phyloP scores from a whole-genome alignment of 2,329 filamentous ascomycete species.

The Diplocarpon rosae region DNA sequence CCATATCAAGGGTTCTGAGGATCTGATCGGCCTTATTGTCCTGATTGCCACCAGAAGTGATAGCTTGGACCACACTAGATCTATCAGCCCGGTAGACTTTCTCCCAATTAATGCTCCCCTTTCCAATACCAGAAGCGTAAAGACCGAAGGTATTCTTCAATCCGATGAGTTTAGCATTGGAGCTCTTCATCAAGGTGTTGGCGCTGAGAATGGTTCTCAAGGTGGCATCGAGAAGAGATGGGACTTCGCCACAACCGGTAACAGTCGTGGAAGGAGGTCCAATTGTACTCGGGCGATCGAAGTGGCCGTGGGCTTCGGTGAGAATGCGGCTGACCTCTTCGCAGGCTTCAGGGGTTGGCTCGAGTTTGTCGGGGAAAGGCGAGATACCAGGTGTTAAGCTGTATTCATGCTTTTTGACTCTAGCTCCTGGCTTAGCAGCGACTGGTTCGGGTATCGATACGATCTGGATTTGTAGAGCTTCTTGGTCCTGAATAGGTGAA shows the following conservation, averaged over 20 bases:
- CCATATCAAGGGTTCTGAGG: constrained; percentile 61
- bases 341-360: constrained; percentile 59
- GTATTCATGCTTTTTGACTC: constrained; percentile 32
- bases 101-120: constrained; percentile 67
- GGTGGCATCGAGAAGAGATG: constrained; percentile 42
- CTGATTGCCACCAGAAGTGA: constrained; percentile 60
- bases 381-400: constrained; percentile 43
- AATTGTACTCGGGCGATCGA: constrained; percentile 52
- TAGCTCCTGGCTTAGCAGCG: neutral
- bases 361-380: constrained; percentile 57
- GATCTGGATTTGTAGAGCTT: neutral
- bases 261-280: constrained; percentile 59
- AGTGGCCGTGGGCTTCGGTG: constrained; percentile 52
- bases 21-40: constrained; percentile 62
- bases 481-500: neutral
- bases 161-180: constrained; percentile 54
- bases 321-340: constrained; percentile 57
- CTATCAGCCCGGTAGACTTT: constrained; percentile 49
- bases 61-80: constrained; percentile 54
- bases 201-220: constrained; percentile 42
- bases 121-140: constrained; percentile 49
- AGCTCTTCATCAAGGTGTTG: constrained; percentile 38
- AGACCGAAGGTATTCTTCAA: constrained; percentile 55
- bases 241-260: constrained; percentile 54
- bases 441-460: neutral